phyloP scores from a whole-genome alignment of 1,284 basidiomycete genomes.

The Boletus holoroseus region DNA sequence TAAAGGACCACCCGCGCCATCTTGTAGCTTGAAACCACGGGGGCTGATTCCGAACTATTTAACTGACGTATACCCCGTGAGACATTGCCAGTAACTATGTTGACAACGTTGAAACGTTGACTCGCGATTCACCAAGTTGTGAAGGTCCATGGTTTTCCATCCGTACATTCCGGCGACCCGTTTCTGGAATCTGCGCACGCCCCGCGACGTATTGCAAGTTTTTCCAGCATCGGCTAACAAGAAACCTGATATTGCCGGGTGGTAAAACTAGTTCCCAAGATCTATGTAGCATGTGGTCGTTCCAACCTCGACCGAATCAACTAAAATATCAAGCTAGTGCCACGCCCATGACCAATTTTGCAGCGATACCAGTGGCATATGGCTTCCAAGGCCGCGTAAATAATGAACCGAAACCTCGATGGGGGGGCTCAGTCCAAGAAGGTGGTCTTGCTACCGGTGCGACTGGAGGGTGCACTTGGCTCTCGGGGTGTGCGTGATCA shows the following conservation, averaged over 20 bases:
- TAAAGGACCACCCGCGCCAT: too few species aligned
- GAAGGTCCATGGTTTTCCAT: neutral
- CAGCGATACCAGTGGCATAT: neutral
- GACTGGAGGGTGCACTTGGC: neutral
- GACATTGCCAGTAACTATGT: too few species aligned
- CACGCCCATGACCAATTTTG: neutral
- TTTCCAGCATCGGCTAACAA: neutral
- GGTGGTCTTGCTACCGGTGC: neutral
- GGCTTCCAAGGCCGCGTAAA: neutral
- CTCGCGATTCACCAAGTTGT: too few species aligned
- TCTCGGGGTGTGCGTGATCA: neutral
- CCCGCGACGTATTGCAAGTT: neutral
- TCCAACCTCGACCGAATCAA: neutral
- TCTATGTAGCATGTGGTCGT: neutral
- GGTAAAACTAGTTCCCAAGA: neutral
- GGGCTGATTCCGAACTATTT: neutral
- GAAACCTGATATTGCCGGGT: neutral
- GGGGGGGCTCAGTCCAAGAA: neutral
- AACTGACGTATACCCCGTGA: neutral
- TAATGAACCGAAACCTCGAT: neutral
- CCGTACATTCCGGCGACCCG: neutral
- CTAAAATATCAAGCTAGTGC: neutral
- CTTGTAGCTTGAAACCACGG: neutral
- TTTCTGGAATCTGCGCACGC: neutral
- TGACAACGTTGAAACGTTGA: too few species aligned